Conservation (phyloP, 2,329 filamentous ascomycete species). For the Aspergillus felis region DNA sequence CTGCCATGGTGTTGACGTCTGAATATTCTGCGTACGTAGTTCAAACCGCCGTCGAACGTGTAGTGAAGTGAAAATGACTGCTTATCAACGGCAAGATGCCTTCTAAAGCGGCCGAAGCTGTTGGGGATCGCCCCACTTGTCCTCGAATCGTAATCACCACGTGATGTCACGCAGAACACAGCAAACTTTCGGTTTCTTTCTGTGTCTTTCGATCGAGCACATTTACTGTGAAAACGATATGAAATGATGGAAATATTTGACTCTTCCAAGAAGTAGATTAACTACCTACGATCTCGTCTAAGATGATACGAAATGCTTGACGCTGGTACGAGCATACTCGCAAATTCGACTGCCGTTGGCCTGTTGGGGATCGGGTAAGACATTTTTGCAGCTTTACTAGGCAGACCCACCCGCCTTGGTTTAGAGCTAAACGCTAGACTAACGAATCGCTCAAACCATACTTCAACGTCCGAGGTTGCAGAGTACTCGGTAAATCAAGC, state of each 20-base stretch:
- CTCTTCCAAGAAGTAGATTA: background rate
- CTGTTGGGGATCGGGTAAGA: background rate
- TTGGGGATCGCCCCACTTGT: constrained; percentile 29
- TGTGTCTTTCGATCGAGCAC: background rate
- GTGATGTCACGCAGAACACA: constrained; percentile 23
- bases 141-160: constrained; percentile 19
- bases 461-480: background rate
- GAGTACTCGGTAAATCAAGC: background rate
- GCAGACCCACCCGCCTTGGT: background rate
- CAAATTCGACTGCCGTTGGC: background rate
- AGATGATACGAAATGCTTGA: background rate
- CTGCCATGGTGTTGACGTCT: constrained; percentile 19
- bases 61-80: background rate
- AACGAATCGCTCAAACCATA: background rate
- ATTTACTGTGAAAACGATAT: background rate
- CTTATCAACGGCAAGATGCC: background rate
- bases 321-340: background rate
- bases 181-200: constrained; percentile 1
- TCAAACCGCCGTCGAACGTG: background rate
- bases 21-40: background rate
- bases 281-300: background rate
- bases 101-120: constrained; percentile 20
- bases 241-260: background rate
- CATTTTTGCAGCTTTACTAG: background rate
- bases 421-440: background rate